Percentiles rank a stretch among this genome's conserved stretches.
phyloP scores from a whole-genome alignment of 768 basidiomycete genomes.

The Multifurca ochricompacta region DNA sequence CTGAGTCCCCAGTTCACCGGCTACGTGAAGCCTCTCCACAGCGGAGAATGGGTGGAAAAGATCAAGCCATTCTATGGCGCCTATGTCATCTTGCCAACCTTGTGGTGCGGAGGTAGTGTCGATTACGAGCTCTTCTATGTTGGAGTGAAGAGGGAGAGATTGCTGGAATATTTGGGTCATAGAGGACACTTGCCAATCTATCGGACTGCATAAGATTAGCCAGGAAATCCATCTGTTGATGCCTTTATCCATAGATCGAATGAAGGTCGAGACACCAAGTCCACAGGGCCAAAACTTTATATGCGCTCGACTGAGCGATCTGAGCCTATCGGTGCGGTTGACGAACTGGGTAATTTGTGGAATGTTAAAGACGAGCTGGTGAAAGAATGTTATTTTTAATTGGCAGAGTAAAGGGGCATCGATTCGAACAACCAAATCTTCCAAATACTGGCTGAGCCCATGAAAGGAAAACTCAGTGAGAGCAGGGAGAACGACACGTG shows the following conservation, averaged over 20 bases:
- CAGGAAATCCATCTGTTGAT: too few relatives aligned
- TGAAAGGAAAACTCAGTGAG: too few relatives aligned
- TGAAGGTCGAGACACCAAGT: neutral
- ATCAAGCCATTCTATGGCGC: neutral
- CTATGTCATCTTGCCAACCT: too few relatives aligned
- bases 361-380: neutral
- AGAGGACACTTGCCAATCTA: neutral
- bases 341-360: neutral
- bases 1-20: too few relatives aligned
- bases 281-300: too few relatives aligned
- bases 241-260: too few relatives aligned
- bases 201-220: too few relatives aligned
- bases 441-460: too few relatives aligned
- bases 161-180: neutral
- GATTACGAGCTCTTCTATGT: neutral
- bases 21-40: neutral
- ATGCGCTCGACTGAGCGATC: neutral
- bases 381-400: neutral
- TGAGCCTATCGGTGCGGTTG: neutral
- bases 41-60: neutral
- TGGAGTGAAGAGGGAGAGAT: neutral
- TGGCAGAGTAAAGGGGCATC: neutral
- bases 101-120: too few relatives aligned
- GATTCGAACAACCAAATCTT: too few relatives aligned
- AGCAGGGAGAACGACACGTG: neutral